Conservation (phyloP, 169 alveolate species). For the Cyclospora cayetanensis region DNA sequence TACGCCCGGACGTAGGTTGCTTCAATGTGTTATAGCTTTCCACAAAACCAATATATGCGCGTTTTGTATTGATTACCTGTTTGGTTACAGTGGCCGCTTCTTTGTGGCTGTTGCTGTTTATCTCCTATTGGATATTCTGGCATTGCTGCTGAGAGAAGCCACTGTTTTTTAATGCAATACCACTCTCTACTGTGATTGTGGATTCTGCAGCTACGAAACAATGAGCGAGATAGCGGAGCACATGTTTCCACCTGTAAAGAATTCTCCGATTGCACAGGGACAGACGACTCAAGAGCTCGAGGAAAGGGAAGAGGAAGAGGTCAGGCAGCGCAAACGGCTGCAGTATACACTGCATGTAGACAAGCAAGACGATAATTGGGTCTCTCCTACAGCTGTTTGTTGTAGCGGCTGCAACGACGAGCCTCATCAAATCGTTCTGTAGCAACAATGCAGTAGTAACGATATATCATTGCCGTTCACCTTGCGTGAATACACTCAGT, state of each 20-base stretch:
- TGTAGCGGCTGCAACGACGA: constrained; percentile 61
- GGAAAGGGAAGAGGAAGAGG: constrained; percentile 65
- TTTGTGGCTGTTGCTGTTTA: not conserved
- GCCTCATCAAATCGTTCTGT: constrained; percentile 49
- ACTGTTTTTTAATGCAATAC: not conserved
- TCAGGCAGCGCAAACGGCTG: constrained; percentile 57
- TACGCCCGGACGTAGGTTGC: constrained; percentile 85
- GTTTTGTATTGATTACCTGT: not conserved
- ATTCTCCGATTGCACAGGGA: constrained; percentile 43
- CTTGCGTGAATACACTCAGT: no score
- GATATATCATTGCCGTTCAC: no score
- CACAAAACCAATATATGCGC: not conserved
- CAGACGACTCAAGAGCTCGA: constrained; percentile 33
- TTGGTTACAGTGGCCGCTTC: not conserved
- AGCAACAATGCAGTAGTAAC: not conserved
- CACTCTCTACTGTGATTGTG: not conserved
- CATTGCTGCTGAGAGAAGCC: not conserved
- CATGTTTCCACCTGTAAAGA: constrained; percentile 72
- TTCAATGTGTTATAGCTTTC: not conserved
- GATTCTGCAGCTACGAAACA: constrained; percentile 65
- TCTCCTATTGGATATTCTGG: no score
- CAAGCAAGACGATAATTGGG: constrained; percentile 59
- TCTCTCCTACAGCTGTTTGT: constrained; percentile 37
- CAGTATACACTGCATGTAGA: constrained; percentile 42
- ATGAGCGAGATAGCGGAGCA: constrained; percentile 69